Evolutionary conservation across 2,329 filamentous ascomycete species (phyloP).

Genomic region (Exophiala oligosperma): DNA sequence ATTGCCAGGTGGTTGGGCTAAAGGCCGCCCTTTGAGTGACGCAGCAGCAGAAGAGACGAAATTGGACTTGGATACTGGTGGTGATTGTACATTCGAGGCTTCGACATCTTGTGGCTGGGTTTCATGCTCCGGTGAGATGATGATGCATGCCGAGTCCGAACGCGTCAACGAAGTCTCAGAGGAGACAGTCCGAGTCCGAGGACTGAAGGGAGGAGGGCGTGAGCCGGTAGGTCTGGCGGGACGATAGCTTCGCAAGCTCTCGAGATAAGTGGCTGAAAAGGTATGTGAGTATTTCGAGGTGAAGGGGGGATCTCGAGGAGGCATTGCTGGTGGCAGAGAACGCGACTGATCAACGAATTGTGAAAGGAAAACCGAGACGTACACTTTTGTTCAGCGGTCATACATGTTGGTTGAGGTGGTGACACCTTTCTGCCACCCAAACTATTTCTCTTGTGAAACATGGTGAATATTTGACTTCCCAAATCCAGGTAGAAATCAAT

Average conservation of each 20-base stretch:
- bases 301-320: constrained; percentile 24
- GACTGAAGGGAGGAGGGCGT: constrained; percentile 52
- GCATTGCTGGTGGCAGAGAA: constrained; percentile 5
- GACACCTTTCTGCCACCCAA: constrained; percentile 45
- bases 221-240: constrained; percentile 60
- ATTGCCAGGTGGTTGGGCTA: constrained; percentile 39
- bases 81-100: neutral
- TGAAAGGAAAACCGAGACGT: constrained; percentile 28
- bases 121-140: neutral
- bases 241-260: constrained; percentile 59
- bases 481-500: constrained; percentile 3
- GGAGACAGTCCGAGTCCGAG: constrained; percentile 14
- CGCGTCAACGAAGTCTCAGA: constrained; percentile 19
- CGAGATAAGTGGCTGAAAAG: constrained; percentile 57
- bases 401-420: constrained; percentile 47
- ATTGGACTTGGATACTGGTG: constrained; percentile 14
- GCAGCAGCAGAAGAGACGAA: constrained; percentile 14
- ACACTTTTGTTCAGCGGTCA: constrained; percentile 50
- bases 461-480: constrained; percentile 25
- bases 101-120: neutral
- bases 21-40: constrained; percentile 34
- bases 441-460: constrained; percentile 40
- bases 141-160: constrained; percentile 26
- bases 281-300: constrained; percentile 26
- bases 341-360: neutral